Percentiles rank a stretch among this genome's conserved stretches.
phyloP scores from a whole-genome alignment of 2,329 filamentous ascomycete genomes.

The Ceratocystis huliohia region DNA sequence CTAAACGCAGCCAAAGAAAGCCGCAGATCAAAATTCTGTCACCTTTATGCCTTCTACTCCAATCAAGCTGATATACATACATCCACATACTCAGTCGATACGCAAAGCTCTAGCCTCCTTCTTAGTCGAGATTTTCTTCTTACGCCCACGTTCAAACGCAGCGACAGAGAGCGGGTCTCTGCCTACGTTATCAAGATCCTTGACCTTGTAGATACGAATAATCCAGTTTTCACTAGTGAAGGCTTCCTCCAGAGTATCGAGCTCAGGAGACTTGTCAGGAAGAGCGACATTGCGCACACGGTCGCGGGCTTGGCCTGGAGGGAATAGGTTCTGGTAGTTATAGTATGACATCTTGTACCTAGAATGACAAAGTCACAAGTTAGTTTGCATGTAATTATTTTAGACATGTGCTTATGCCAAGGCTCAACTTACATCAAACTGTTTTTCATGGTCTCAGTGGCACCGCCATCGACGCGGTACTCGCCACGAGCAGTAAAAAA shows the following conservation, averaged over 20 bases:
- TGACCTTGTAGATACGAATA: slow-evolving; percentile 99
- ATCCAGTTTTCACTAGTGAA: slow-evolving; percentile 99
- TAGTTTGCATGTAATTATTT: slow-evolving; percentile 16
- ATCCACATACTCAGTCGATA: slow-evolving; percentile 45
- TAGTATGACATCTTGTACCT: slow-evolving; percentile 99
- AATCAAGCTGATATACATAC: not conserved
- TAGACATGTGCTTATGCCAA: not conserved
- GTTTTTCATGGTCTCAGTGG: slow-evolving; percentile 96
- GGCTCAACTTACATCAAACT: slow-evolving; percentile 72
- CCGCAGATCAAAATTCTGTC: slow-evolving; percentile 17
- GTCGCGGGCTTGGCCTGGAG: slow-evolving; percentile 76
- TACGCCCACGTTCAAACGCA: slow-evolving; percentile 65
- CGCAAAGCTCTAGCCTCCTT: slow-evolving; percentile 57
- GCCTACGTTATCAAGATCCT: slow-evolving; percentile 92
- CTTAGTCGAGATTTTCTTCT: slow-evolving; percentile 66
- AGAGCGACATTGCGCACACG: slow-evolving; percentile 71
- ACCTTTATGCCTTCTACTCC: not conserved
- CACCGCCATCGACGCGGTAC: slow-evolving; percentile 85
- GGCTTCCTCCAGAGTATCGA: slow-evolving; percentile 86
- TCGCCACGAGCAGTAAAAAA: slow-evolving; percentile 92
- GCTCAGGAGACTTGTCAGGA: slow-evolving; percentile 71
- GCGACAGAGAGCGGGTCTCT: slow-evolving; percentile 63
- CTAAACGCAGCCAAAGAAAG: slow-evolving; percentile 11
- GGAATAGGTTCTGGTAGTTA: slow-evolving; percentile 90
- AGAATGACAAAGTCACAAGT: slow-evolving; percentile 15